Evolutionary conservation across 768 basidiomycete species (phyloP).

Genomic region (Russula brevipes): DNA sequence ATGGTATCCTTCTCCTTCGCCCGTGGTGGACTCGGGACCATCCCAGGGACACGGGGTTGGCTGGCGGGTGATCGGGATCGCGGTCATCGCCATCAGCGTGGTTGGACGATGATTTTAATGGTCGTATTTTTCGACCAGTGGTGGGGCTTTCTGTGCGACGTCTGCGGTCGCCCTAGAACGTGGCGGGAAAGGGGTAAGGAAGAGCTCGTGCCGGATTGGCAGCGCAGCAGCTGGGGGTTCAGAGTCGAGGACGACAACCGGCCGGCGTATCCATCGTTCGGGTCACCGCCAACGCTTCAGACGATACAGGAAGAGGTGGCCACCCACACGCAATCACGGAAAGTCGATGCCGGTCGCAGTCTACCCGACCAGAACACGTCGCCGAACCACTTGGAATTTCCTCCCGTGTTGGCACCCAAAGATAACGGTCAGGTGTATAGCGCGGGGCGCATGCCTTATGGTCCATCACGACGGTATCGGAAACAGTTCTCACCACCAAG

Average conservation of each 20-base stretch:
- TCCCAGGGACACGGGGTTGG: constrained; percentile 26
- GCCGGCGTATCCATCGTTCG: constrained; percentile 33
- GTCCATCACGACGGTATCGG: neutral
- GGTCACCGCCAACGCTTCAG: constrained; percentile 22
- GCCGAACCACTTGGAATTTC: neutral
- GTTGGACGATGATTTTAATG: constrained; percentile 51
- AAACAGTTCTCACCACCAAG: neutral
- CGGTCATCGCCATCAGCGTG: constrained; percentile 56
- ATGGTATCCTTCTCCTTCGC: neutral
- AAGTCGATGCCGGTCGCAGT: neutral
- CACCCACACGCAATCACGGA: neutral
- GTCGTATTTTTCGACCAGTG: constrained; percentile 69
- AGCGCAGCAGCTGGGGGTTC: constrained; percentile 55
- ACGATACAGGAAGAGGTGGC: constrained; percentile 2
- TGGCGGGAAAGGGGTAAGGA: constrained; percentile 37
- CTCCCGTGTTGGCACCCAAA: neutral
- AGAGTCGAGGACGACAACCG: constrained; percentile 26
- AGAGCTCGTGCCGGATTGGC: constrained; percentile 60
- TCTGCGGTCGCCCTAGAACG: constrained; percentile 38
- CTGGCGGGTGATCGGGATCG: constrained; percentile 70
- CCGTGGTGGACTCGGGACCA: neutral
- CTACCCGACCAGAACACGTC: neutral
- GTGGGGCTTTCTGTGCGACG: constrained; percentile 54
- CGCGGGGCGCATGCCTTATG: neutral
- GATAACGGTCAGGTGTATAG: neutral